Base-by-base conservation (phyloP, 768 basidiomycete genomes). In the Tulasnella calospora region DNA sequence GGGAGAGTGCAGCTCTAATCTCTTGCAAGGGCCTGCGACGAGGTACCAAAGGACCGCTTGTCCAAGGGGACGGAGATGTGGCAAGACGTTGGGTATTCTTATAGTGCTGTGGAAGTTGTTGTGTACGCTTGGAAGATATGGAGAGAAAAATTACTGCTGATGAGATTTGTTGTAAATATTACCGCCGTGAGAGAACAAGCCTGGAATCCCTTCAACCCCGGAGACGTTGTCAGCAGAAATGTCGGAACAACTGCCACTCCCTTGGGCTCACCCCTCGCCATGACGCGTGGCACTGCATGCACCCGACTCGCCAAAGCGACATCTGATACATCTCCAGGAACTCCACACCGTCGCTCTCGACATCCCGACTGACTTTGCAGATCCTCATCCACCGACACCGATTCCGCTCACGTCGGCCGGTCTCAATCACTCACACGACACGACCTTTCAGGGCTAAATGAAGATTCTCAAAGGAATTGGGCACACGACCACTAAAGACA, bases 401-500 rank as follows among this genome's bases (percentile, higher is more conserved):
- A 30, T 7, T 30, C 33, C 61, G 61, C 61, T 12, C n/a, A 10
- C 47, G 23, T 51, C 51, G 51, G 51, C 27, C 12, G 61, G 15
- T 35, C 30, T 67, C 51, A 55, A 61, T 12, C 57, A n/a, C 57
- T 61, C 61, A 67, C 61, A 67, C 61, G 61, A 67, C 61, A 67
- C 61, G 61, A 67, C 61, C 61, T 67, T 67, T 67, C 61, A 67
- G 61, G 61, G 61, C 61, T 35, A 67, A 67, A 67, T 30, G 61
- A 35, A 67, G 5, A 55, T 6, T 17, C 6, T 27, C 61, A 30
- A 67, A 33, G 27, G 10, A 67, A 27, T 35, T 67, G 61, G 61
- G 61, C 61, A 67, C 61, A 67, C 61, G 61, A 67, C 61, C 61
- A 44, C 5, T 33, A 67, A 33, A 33, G 9, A 12, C 10, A 33